Conservation (phyloP, 768 basidiomycete species). For the Termitomyces eurrhizus region DNA sequence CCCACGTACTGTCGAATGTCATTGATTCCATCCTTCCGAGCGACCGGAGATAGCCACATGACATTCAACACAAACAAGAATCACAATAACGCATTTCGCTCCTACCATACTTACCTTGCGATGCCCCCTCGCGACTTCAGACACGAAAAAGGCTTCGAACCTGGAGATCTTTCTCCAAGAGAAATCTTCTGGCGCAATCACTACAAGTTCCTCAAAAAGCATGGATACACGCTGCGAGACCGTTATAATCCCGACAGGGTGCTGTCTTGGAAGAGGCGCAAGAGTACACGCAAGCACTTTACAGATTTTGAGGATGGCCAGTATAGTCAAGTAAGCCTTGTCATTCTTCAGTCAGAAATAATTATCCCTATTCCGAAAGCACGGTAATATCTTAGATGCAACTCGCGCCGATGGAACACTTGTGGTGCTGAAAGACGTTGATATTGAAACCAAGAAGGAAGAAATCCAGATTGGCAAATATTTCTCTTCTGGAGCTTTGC, state of each 20-base stretch:
- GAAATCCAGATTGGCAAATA: not conserved
- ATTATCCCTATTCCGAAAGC: not conserved
- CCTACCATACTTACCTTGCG: not conserved
- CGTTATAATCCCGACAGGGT: not conserved
- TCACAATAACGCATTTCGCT: not conserved
- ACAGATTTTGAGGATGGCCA: not conserved
- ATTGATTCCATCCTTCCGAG: not conserved
- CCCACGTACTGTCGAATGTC: not conserved
- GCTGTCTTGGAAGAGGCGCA: not conserved
- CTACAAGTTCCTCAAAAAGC: not conserved
- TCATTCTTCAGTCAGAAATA: no score
- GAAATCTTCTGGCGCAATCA: constrained; percentile 1
- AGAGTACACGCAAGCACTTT: no score
- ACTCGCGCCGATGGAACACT: not conserved
- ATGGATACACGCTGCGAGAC: not conserved
- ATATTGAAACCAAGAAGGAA: not conserved
- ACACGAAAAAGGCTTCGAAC: not conserved
- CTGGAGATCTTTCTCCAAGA: not conserved
- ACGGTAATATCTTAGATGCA: not conserved
- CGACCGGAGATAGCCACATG: not conserved
- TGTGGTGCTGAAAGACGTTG: not conserved
- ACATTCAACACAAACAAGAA: not conserved
- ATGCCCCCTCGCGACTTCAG: not conserved
- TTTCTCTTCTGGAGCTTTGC: not conserved
- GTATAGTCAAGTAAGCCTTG: not conserved